These are phyloP conservation scores for Senna siamea DNA, from an alignment of 306 rosid species.

Conservation along the genomic window DNA sequence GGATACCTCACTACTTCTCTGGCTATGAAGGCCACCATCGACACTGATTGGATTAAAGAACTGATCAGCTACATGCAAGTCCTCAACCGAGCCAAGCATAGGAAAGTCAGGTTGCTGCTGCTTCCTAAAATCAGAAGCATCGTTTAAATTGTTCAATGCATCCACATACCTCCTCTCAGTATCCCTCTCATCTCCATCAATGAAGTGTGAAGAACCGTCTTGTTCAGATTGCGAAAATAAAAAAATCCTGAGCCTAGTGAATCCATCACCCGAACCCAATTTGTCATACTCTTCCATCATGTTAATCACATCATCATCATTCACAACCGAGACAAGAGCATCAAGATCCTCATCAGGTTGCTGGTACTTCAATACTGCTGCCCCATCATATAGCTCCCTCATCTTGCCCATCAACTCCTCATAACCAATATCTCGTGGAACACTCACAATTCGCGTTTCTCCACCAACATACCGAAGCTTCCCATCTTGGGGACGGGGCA, in stretches of 20 bases:
- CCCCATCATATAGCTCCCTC: slow-evolving; percentile 89
- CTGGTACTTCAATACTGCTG: slow-evolving; percentile 85
- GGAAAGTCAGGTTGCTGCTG: slow-evolving; percentile 64
- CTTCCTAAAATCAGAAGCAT: slow-evolving; percentile 71
- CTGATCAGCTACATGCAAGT: slow-evolving; percentile 62
- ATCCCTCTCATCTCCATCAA: slow-evolving; percentile 84
- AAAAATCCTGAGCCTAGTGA: slow-evolving; percentile 92
- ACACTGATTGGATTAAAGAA: slow-evolving; percentile 58
- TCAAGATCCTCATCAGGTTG: slow-evolving; percentile 99
- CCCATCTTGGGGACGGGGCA: slow-evolving; percentile 99
- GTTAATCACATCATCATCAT: slow-evolving; percentile 91
- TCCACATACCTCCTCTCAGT: slow-evolving; percentile 95
- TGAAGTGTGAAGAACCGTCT: slow-evolving; percentile 68
- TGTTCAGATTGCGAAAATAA: slow-evolving; percentile 78
- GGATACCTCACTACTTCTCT: slow-evolving; percentile 69
- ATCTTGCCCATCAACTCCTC: slow-evolving; percentile 92
- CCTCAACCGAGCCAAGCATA: slow-evolving; percentile 59
- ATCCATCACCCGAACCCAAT: slow-evolving; percentile 86
- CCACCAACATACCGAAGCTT: slow-evolving; percentile 96
- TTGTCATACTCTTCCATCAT: slow-evolving; percentile 99
- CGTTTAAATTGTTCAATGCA: slow-evolving; percentile 88
- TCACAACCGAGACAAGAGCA: slow-evolving; percentile 95
- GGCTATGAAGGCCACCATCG: slow-evolving; percentile 75
- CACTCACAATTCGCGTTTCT: slow-evolving; percentile 94
- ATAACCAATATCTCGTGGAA: slow-evolving; percentile 59